Evolutionary conservation across 805 yeast genomes (phyloP), one percentile per base, ranked within the genome.

Genomic region (Nakazawaea sp.): DNA sequence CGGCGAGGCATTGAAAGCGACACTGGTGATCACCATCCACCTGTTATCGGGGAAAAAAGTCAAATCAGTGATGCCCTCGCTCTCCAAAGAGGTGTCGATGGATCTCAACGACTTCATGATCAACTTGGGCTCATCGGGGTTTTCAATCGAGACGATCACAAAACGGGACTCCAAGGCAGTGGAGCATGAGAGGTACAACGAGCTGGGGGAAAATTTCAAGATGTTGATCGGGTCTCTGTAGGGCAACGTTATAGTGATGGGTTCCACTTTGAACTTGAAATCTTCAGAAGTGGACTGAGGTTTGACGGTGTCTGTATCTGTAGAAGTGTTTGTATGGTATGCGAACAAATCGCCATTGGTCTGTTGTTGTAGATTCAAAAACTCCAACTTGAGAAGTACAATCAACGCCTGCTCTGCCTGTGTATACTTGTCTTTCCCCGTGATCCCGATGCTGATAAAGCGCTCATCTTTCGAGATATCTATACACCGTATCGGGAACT

Each of bases 61-160:
- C 5, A 85, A 59, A 44, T 79, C 84, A 0, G 97, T 90, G 27
- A 90, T 85, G 2, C 97, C 97, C 53, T 89, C 97, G 40, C 85
- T 76, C 43, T 85, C 94, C 46, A 82, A 57, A 0, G 81, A 72
- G 0, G 81, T 74, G 38, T 78, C 84, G 5, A 78, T 55, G 4
- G 76, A 65, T 31, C 89, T 58, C 25, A 75, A 66, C 1, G 86
- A 78, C 45, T 81, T 78, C 81, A 82, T 73, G 1, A 81, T 70
- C 19, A 81, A 56, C 18, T 81, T 68, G 1, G 90, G 86, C 33
- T 75, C 79, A 19, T 68, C 67, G 2, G 78, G 71, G 45, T 79
- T 77, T 24, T 70, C 64, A 11, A 89, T 62, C 32, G 81, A 75
- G 15, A 90, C 81, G 3, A 83, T 77, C 52, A 90, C 64, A 53